These are phyloP conservation scores for Ophiostoma sp. DNA, from an alignment of 2,329 filamentous ascomycete genomes.

Conservation along the genomic window DNA sequence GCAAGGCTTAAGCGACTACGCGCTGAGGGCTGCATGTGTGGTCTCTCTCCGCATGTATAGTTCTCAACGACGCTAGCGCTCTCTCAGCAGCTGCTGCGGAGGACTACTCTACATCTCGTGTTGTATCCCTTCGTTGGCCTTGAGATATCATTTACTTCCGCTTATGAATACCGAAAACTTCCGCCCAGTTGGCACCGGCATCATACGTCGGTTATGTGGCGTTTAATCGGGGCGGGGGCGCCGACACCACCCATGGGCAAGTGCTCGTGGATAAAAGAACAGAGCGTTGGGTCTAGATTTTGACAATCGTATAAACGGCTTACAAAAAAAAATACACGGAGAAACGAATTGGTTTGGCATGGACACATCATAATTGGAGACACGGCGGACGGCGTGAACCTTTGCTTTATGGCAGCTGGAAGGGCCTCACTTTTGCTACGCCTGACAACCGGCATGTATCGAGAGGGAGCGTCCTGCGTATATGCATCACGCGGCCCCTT, in stretches of 20 bases:
- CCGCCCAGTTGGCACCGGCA: not conserved
- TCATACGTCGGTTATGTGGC: not conserved
- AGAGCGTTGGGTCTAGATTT: slow-evolving; percentile 5
- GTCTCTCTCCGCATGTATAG: not conserved
- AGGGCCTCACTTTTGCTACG: not conserved
- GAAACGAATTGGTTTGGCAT: slow-evolving; percentile 19
- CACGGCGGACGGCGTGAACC: slow-evolving; percentile 19
- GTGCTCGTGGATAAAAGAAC: slow-evolving; percentile 15
- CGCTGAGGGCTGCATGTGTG: not conserved
- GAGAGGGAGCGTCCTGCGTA: not conserved
- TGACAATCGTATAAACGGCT: slow-evolving; percentile 13
- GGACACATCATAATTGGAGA: slow-evolving; percentile 15
- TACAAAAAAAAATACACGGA: slow-evolving; percentile 22
- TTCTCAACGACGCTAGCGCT: not conserved
- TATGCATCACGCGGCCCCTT: not conserved
- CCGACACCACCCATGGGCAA: slow-evolving; percentile 12
- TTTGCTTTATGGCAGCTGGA: slow-evolving; percentile 3
- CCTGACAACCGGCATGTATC: not conserved
- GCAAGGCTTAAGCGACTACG: slow-evolving; percentile 55
- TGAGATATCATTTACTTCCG: not conserved
- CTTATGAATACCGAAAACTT: not conserved
- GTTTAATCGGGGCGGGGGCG: slow-evolving; percentile 2
- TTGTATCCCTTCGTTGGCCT: not conserved
- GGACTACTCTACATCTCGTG: not conserved
- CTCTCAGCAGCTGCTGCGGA: not conserved